phyloP scores from a whole-genome alignment of 2,329 filamentous ascomycete genomes.

The Paramyrothecium roridum region DNA sequence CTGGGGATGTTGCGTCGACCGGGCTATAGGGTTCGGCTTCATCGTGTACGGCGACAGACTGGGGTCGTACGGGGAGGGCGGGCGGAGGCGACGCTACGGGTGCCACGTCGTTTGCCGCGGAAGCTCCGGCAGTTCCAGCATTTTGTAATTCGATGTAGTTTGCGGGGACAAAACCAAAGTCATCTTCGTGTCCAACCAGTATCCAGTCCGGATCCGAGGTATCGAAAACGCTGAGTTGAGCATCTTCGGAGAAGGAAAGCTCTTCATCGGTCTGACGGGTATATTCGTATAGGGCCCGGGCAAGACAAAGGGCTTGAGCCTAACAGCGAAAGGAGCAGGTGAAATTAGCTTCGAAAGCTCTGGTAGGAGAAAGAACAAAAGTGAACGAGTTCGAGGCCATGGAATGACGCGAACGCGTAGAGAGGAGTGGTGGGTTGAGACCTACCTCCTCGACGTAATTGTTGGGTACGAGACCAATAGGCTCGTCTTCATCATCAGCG shows the following conservation, averaged over 20 bases:
- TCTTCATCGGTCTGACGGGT: conserved; percentile 96
- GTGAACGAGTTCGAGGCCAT: not conserved
- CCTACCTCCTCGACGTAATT: conserved; percentile 91
- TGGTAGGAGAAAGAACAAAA: not conserved
- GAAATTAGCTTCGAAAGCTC: not conserved
- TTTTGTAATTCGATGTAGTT: conserved; percentile 85
- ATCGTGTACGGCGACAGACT: conserved; percentile 12
- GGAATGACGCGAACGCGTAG: not conserved
- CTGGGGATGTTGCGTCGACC: conserved; percentile 14
- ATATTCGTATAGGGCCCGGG: conserved; percentile 97
- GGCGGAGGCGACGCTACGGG: conserved; percentile 32
- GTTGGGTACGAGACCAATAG: conserved; percentile 83
- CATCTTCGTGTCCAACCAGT: conserved; percentile 76
- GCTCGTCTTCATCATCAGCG: conserved; percentile 83
- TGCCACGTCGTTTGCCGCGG: not conserved
- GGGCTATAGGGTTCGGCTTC: conserved; percentile 26
- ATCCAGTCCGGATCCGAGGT: conserved; percentile 95
- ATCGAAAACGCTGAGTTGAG: conserved; percentile 80
- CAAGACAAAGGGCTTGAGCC: conserved; percentile 65
- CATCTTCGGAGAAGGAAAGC: conserved; percentile 90
- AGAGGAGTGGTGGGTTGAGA: not conserved
- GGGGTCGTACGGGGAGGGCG: conserved; percentile 40
- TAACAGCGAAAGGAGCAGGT: conserved; percentile 24
- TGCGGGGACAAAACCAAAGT: conserved; percentile 91
- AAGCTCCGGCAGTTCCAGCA: conserved; percentile 31